A percentile compares a stretch with the other conserved stretches of the same genome.
phyloP scores from a whole-genome alignment of 2,329 filamentous ascomycete species.

The Blastomyces gilchristii region DNA sequence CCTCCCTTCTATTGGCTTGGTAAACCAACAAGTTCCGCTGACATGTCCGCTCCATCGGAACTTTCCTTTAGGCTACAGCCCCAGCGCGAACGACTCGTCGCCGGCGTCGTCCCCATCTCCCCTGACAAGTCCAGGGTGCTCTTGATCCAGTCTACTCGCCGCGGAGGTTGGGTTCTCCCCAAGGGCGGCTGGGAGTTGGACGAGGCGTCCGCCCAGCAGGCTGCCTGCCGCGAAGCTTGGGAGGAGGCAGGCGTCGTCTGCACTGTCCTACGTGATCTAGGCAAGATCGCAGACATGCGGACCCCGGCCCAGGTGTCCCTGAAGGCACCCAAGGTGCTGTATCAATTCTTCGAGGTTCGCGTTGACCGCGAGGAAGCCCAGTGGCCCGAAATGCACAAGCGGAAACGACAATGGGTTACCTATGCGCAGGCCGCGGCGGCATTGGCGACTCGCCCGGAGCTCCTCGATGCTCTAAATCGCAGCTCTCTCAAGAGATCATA shows the following conservation, averaged over 20 bases:
- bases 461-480: slow-evolving; percentile 74
- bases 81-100: slow-evolving; percentile 86
- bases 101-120: slow-evolving; percentile 84
- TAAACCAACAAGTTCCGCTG: background rate
- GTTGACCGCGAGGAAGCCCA: slow-evolving; percentile 74
- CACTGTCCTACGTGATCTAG: slow-evolving; percentile 73
- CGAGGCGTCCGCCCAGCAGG: slow-evolving; percentile 76
- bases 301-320: slow-evolving; percentile 42
- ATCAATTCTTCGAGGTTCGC: slow-evolving; percentile 63
- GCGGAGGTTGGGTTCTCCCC: slow-evolving; percentile 90
- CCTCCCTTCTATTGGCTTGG: background rate
- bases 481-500: slow-evolving; percentile 54
- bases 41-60: background rate
- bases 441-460: slow-evolving; percentile 68
- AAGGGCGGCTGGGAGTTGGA: slow-evolving; percentile 98
- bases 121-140: slow-evolving; percentile 78
- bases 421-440: slow-evolving; percentile 71
- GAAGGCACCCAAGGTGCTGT: slow-evolving; percentile 56
- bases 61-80: slow-evolving; percentile 62
- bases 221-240: slow-evolving; percentile 84
- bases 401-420: slow-evolving; percentile 80
- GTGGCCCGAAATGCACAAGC: slow-evolving; percentile 92
- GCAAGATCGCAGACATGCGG: slow-evolving; percentile 73
- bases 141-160: slow-evolving; percentile 82
- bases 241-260: slow-evolving; percentile 92